Conservation (phyloP, 2,329 filamentous ascomycete species). For the Torrubiella hemipterigena region DNA sequence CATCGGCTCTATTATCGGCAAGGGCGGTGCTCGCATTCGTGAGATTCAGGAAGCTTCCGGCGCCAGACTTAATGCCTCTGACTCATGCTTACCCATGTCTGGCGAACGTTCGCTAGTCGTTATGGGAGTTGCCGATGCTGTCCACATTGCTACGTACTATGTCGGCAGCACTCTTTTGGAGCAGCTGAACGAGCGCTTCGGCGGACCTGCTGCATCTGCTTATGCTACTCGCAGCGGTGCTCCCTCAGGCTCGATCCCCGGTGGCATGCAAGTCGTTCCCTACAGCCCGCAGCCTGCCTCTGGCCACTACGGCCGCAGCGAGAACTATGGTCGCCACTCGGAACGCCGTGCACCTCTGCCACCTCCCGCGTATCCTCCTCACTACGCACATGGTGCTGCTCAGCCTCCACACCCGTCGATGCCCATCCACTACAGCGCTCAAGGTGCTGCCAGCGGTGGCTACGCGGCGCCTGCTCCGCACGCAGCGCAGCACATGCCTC, state of each 20-base stretch:
- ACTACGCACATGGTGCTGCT: constrained; percentile 51
- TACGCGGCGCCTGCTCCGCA: constrained; percentile 71
- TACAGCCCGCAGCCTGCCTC: constrained; percentile 89
- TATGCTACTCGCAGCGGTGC: constrained; percentile 93
- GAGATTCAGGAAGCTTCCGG: constrained; percentile 98
- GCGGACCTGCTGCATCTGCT: constrained; percentile 89
- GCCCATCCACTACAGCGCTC: constrained; percentile 68
- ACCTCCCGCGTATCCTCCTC: constrained; percentile 59
- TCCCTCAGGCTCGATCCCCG: constrained; percentile 84
- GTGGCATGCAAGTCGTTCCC: constrained; percentile 98
- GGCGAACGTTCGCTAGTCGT: constrained; percentile 97
- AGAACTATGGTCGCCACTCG: constrained; percentile 67
- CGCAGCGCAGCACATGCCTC: constrained; percentile 60
- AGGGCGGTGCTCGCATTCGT: constrained; percentile 87
- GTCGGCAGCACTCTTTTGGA: constrained; percentile 96
- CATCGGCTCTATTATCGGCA: constrained; percentile 97
- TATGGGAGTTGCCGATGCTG: constrained; percentile 92
- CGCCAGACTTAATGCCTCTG: constrained; percentile 89
- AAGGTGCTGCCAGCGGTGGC: constrained; percentile 56
- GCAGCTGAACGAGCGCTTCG: constrained; percentile 93
- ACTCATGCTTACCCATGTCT: constrained; percentile 85
- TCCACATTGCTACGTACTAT: constrained; percentile 98
- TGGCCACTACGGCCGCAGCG: constrained; percentile 83
- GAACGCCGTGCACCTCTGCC: constrained; percentile 66
- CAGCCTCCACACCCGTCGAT: constrained; percentile 46